Evolutionary conservation across 73 alveolate species (phyloP).

Genomic region (Symbiodinium pilosum): DNA sequence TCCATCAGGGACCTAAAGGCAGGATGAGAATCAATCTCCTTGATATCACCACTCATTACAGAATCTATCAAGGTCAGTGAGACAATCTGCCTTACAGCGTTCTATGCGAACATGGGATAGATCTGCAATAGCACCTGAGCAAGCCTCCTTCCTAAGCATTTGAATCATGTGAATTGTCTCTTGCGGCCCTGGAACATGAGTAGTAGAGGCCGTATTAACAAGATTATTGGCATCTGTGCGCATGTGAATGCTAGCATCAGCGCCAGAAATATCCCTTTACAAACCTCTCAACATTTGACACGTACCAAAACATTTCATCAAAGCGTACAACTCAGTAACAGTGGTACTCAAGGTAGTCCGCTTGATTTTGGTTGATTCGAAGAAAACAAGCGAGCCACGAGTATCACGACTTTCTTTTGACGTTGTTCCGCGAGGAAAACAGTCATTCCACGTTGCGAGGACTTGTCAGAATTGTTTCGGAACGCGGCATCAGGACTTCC

Average conservation of each 20-base stretch:
- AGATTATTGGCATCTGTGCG: constrained; percentile 14
- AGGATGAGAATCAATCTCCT: background rate
- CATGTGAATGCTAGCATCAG: background rate
- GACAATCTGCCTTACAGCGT: background rate
- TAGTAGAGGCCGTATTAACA: background rate
- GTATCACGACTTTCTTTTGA: background rate
- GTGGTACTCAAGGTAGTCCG: background rate
- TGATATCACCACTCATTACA: background rate
- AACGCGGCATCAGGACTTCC: background rate
- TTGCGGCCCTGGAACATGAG: background rate
- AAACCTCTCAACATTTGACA: background rate
- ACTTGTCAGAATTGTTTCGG: background rate
- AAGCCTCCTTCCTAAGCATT: background rate
- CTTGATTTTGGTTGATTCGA: background rate
- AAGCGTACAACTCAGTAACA: constrained; percentile 12
- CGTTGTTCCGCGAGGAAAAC: background rate
- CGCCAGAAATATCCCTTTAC: background rate
- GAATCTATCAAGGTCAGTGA: background rate
- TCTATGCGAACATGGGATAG: background rate
- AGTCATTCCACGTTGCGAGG: background rate
- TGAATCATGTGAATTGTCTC: constrained; percentile 15
- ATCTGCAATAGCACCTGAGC: background rate
- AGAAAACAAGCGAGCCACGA: background rate
- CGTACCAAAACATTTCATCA: background rate
- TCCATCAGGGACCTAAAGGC: background rate